Evolutionary conservation across 1,139 yeast genomes (phyloP).

Genomic region (Trichomonascaceae sp.): DNA sequence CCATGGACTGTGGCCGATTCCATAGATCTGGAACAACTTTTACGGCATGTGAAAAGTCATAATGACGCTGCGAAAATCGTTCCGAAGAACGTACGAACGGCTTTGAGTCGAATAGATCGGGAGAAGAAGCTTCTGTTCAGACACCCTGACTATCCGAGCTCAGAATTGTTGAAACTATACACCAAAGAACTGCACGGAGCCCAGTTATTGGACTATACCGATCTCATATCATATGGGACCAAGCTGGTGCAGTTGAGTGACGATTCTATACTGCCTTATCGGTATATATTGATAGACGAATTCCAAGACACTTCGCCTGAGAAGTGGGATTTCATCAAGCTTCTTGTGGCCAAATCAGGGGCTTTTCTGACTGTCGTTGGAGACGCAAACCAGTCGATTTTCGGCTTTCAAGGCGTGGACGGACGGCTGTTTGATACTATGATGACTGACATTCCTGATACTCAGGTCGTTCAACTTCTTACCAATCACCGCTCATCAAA

Average conservation of each 20-base stretch:
- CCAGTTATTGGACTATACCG: constrained; percentile 71
- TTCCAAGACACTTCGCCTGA: constrained; percentile 83
- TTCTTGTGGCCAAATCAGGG: constrained; percentile 42
- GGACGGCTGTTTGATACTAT: constrained; percentile 58
- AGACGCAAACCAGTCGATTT: constrained; percentile 93
- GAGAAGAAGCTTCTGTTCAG: not conserved
- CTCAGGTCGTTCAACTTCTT: constrained; percentile 41
- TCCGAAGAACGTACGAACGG: not conserved
- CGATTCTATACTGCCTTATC: constrained; percentile 33
- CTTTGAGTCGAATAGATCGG: not conserved
- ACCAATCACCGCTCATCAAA: constrained; percentile 78
- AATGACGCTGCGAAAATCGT: not conserved
- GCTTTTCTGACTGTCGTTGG: constrained; percentile 73
- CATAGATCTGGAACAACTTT: constrained; percentile 14
- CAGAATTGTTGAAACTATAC: constrained; percentile 10
- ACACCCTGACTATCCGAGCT: not conserved
- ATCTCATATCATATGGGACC: constrained; percentile 56
- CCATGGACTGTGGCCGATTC: constrained; percentile 53
- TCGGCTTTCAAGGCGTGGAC: constrained; percentile 78
- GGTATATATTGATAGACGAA: constrained; percentile 83
- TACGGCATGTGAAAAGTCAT: constrained; percentile 6
- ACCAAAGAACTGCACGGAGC: constrained; percentile 19
- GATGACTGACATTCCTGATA: constrained; percentile 41
- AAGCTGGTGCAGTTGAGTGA: constrained; percentile 39
- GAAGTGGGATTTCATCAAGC: constrained; percentile 63